Evolutionary conservation across 345 rosid genomes (phyloP).

Genomic region (Corchorus capsularis): DNA sequence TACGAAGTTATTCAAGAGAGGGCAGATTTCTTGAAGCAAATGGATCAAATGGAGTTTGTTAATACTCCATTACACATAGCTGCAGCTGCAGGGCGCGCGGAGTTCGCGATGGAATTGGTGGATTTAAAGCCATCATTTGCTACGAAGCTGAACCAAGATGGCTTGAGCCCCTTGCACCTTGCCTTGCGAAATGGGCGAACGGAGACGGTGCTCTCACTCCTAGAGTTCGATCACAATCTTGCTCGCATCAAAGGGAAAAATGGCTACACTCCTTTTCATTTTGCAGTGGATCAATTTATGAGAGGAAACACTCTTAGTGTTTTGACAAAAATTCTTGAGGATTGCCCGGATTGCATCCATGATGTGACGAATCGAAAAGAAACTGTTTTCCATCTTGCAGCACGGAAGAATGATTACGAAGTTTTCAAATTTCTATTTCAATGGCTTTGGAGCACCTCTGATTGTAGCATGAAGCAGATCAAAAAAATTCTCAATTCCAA

Average conservation of each 20-base stretch:
- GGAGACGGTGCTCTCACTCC: slow-evolving; percentile 7
- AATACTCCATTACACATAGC: slow-evolving; percentile 19
- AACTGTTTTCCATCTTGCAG: slow-evolving; percentile 26
- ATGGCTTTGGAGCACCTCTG: slow-evolving; percentile 12
- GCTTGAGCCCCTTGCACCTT: slow-evolving; percentile 23
- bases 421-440: background rate
- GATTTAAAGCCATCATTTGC: background rate
- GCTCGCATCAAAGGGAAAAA: slow-evolving; percentile 27
- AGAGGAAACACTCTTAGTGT: no score
- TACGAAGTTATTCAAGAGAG: background rate
- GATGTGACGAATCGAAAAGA: slow-evolving; percentile 16
- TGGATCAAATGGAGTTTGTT: background rate
- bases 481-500: no score
- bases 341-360: slow-evolving; percentile 18
- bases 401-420: background rate
- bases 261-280: slow-evolving; percentile 32
- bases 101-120: slow-evolving; percentile 5
- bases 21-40: background rate
- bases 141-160: slow-evolving; percentile 19
- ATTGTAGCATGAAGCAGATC: no score
- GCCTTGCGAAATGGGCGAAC: background rate
- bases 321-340: no score
- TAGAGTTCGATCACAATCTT: background rate
- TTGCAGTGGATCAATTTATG: no score
- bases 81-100: background rate